These are phyloP conservation scores for Trebouxia sp. DNA, from an alignment of 139 green algal species.

Conservation along the genomic window DNA sequence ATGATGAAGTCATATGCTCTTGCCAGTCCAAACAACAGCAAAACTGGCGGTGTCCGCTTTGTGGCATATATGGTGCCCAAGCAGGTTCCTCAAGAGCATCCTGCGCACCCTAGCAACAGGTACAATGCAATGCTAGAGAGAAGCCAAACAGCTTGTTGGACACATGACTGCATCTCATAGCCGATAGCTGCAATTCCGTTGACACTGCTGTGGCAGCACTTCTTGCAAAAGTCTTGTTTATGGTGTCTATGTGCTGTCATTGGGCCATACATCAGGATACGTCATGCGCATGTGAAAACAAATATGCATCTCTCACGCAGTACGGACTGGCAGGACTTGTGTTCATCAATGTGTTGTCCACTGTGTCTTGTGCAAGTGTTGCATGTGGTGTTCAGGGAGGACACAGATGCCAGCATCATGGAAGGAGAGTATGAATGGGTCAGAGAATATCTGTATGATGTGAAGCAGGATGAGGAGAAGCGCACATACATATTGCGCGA, in stretches of 20 bases:
- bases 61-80: constrained; percentile 48
- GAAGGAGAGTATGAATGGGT: constrained; percentile 56
- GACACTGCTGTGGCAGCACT: neutral
- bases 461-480: constrained; percentile 35
- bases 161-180: no score
- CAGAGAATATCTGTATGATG: constrained; percentile 49
- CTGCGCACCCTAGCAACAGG: constrained; percentile 13
- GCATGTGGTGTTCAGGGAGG: neutral
- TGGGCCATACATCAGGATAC: neutral
- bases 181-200: neutral
- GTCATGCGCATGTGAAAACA: no score
- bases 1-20: constrained; percentile 47
- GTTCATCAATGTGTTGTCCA: no score
- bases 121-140: no score
- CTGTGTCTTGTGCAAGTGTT: neutral
- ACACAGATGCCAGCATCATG: constrained; percentile 24
- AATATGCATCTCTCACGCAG: no score
- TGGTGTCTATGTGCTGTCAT: neutral
- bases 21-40: neutral
- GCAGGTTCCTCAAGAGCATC: neutral
- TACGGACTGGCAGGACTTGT: neutral
- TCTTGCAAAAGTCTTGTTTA: neutral
- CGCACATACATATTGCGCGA: constrained; percentile 49
- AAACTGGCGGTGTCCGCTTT: constrained; percentile 34
- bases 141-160: no score